Evolutionary conservation across 495 filamentous ascomycete species (phyloP).

Genomic region (Mycothermus thermophilus): DNA sequence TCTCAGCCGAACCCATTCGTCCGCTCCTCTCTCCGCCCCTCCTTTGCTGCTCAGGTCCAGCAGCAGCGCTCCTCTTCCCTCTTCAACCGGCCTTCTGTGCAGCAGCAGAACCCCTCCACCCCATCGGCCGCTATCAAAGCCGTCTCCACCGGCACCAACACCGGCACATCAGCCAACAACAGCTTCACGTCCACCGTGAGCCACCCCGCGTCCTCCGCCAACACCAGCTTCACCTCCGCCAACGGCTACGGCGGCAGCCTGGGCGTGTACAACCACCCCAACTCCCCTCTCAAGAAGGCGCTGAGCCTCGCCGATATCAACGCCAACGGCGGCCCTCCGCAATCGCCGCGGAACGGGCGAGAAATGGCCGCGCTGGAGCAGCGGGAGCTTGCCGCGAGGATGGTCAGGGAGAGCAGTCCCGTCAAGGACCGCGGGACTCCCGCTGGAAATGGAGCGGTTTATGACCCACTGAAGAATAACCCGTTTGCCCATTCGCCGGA

Average conservation of each 20-base stretch:
- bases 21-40: conserved; percentile 6
- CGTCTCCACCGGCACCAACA: conserved; percentile 1
- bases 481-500: conserved; percentile 11
- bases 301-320: conserved; percentile 33
- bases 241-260: conserved; percentile 52
- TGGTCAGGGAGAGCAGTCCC: conserved; percentile 18
- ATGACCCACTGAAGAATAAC: no score
- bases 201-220: conserved; percentile 4
- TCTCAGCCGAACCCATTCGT: conserved; percentile 20
- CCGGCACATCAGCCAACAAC: neutral
- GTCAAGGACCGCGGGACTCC: conserved; percentile 8
- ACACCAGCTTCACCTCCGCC: conserved; percentile 3
- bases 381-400: conserved; percentile 17
- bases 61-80: conserved; percentile 7
- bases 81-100: conserved; percentile 8
- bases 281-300: conserved; percentile 62
- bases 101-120: neutral
- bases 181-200: neutral
- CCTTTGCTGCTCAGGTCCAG: conserved; percentile 5
- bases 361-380: conserved; percentile 42
- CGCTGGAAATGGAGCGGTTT: neutral
- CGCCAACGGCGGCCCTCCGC: conserved; percentile 3
- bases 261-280: conserved; percentile 65
- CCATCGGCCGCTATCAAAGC: neutral
- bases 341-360: conserved; percentile 35